A percentile compares a stretch with the other conserved stretches of the same genome.
phyloP scores from a whole-genome alignment of 2,329 filamentous ascomycete genomes.

The Colletotrichum musicola region DNA sequence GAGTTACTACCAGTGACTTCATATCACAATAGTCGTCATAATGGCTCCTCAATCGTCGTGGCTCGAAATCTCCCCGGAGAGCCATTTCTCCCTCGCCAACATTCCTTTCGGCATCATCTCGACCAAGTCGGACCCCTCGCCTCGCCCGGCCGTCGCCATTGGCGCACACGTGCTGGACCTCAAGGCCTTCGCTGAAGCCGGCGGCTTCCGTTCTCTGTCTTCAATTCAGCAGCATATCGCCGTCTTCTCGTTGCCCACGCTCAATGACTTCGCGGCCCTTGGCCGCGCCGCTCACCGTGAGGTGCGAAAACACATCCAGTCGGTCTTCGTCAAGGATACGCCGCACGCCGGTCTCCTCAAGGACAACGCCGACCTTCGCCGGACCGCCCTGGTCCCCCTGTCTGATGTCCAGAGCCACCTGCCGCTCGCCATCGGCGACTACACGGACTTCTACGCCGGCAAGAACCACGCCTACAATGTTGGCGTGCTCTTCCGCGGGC shows the following conservation, averaged over 20 bases:
- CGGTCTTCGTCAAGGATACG: conserved; percentile 68
- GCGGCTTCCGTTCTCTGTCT: conserved; percentile 53
- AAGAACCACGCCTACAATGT: conserved; percentile 80
- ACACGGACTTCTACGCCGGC: conserved; percentile 88
- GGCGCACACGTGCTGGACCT: conserved; percentile 80
- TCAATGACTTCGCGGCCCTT: conserved; percentile 79
- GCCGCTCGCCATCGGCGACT: conserved; percentile 83
- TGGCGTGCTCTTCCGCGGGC: conserved; percentile 79
- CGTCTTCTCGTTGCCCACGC: conserved; percentile 60
- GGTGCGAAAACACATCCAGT: conserved; percentile 77
- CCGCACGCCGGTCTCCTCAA: conserved; percentile 49
- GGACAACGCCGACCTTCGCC: conserved; percentile 50
- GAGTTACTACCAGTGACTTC: neutral
- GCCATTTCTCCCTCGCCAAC: conserved; percentile 79
- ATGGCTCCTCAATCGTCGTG: conserved; percentile 42
- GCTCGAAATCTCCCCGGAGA: conserved; percentile 50
- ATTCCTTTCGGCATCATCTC: conserved; percentile 88
- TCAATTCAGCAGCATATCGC: conserved; percentile 44
- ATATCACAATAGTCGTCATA: neutral
- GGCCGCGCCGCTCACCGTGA: conserved; percentile 77
- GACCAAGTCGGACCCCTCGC: conserved; percentile 66
- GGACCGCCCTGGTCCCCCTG: conserved; percentile 45
- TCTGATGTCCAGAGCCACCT: conserved; percentile 74
- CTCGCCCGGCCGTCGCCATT: conserved; percentile 77
- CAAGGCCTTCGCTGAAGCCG: conserved; percentile 64